Evolutionary conservation across 129 eudicot species (phyloP).

Genomic region (Lactuca sativa): DNA sequence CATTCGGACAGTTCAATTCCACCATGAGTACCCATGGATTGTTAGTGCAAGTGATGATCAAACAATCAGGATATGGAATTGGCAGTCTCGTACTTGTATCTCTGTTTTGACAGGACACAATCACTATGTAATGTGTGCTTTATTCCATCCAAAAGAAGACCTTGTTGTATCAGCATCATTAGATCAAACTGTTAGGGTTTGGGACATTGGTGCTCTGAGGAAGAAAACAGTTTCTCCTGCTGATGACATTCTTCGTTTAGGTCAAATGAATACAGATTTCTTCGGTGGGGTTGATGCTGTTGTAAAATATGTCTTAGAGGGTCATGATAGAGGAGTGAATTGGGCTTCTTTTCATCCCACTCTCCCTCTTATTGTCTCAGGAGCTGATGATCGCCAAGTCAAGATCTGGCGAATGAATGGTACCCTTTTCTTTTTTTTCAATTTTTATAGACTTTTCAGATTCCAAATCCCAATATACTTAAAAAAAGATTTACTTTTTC

Average conservation of each 20-base stretch:
- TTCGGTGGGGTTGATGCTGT: constrained; percentile 81
- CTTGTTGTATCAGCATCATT: constrained; percentile 72
- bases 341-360: constrained; percentile 76
- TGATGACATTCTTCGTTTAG: constrained; percentile 62
- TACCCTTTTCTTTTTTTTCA: constrained; percentile 10
- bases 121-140: constrained; percentile 76
- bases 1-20: constrained; percentile 70
- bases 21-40: constrained; percentile 72
- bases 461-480: not conserved
- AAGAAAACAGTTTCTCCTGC: constrained; percentile 72
- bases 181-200: constrained; percentile 76
- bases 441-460: not conserved
- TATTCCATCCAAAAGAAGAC: constrained; percentile 72
- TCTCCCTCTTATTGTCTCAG: constrained; percentile 65
- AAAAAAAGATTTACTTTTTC: not conserved
- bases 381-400: constrained; percentile 74
- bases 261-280: constrained; percentile 68
- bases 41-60: constrained; percentile 84
- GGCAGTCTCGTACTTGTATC: constrained; percentile 77
- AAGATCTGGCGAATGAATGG: constrained; percentile 78
- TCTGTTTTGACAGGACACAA: constrained; percentile 79
- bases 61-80: constrained; percentile 73
- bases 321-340: constrained; percentile 69
- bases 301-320: constrained; percentile 65
- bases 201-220: constrained; percentile 71